Evolutionary conservation across 1,139 yeast genomes (phyloP).

Genomic region (Candida mesenterica): DNA sequence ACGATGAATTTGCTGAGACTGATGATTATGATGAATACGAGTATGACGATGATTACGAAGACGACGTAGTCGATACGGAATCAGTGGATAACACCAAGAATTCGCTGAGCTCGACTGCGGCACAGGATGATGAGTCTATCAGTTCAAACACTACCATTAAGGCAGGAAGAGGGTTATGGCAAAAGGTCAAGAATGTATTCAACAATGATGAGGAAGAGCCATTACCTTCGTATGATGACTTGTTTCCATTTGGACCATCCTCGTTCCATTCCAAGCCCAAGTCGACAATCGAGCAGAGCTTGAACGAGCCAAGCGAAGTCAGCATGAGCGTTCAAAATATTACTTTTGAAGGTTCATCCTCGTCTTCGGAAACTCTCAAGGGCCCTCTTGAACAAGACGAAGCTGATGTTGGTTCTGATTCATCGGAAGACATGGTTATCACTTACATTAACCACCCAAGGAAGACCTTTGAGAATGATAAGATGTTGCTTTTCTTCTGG

Average conservation of each 20-base stretch:
- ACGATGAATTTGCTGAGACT: conserved; percentile 25
- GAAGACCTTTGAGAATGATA: conserved; percentile 75
- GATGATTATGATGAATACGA: conserved; percentile 20
- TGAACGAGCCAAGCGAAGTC: conserved; percentile 11
- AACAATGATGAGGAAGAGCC: conserved; percentile 43
- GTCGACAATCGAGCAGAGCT: conserved; percentile 34
- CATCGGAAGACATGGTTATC: conserved; percentile 51
- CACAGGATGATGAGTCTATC: conserved; percentile 10
- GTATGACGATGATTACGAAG: conserved; percentile 21
- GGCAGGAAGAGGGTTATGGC: conserved; percentile 48
- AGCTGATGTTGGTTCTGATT: conserved; percentile 42
- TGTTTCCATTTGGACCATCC: conserved; percentile 64
- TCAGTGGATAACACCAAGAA: neutral
- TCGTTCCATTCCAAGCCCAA: conserved; percentile 32
- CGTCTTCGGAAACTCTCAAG: conserved; percentile 4
- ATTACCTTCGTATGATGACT: conserved; percentile 77
- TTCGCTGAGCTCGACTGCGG: too few species aligned
- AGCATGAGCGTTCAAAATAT: neutral
- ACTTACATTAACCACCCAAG: conserved; percentile 57
- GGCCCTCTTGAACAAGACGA: conserved; percentile 20
- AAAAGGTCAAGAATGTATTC: conserved; percentile 60
- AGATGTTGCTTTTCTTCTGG: conserved; percentile 89
- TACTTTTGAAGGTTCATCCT: conserved; percentile 4
- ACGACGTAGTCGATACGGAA: neutral
- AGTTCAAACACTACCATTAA: conserved; percentile 3